Evolutionary conservation across 2,329 filamentous ascomycete species (phyloP).

Genomic region (Talaromyces sp.): DNA sequence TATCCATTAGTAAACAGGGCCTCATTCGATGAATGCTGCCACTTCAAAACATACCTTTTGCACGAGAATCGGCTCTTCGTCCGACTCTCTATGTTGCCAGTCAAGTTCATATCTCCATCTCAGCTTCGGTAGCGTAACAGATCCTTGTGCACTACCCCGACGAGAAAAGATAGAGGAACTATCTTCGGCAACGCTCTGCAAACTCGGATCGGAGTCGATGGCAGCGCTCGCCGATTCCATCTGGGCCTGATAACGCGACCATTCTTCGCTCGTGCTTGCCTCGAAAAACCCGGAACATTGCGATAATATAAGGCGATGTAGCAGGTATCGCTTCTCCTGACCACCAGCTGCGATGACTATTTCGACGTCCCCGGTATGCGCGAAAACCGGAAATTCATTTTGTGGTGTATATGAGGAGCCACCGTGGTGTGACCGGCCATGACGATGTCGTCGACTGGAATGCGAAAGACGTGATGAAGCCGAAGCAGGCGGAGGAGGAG

Average conservation of each 20-base stretch:
- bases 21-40: background rate
- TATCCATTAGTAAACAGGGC: background rate
- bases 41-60: conserved; percentile 61
- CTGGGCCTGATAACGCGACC: conserved; percentile 51
- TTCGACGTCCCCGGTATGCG: conserved; percentile 87
- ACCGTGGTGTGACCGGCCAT: conserved; percentile 77
- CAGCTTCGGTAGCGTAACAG: conserved; percentile 46
- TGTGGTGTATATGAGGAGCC: conserved; percentile 66
- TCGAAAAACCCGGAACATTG: conserved; percentile 95
- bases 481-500: conserved; percentile 61
- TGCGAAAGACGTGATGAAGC: conserved; percentile 61
- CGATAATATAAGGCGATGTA: conserved; percentile 81
- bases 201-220: conserved; percentile 48
- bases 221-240: conserved; percentile 26
- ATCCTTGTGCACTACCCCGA: conserved; percentile 37
- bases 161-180: conserved; percentile 37
- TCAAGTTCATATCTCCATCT: conserved; percentile 89
- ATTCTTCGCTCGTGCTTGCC: conserved; percentile 70
- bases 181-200: conserved; percentile 37
- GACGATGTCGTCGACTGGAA: conserved; percentile 64
- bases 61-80: conserved; percentile 82
- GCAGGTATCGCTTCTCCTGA: conserved; percentile 76
- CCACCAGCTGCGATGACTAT: conserved; percentile 69
- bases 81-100: conserved; percentile 62
- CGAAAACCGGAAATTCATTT: conserved; percentile 92